Evolutionary conservation across 306 rosid species (phyloP), one percentile per base, ranked within the genome.

Genomic region (Vachellia collinsii): DNA sequence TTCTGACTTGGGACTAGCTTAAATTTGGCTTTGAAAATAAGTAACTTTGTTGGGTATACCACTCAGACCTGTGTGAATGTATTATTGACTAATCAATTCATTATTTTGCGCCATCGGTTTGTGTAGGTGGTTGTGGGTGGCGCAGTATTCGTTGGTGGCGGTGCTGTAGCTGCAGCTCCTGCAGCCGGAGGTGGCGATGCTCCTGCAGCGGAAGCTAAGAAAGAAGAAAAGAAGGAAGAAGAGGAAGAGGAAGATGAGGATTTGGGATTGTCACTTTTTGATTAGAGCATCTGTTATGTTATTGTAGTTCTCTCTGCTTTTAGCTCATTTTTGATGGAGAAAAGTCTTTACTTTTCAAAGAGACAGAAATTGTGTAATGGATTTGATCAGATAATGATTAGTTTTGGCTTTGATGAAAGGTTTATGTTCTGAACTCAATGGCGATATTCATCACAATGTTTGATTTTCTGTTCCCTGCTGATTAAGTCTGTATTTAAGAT

Each of bases 231-330:
- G 58, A 54, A 56, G 89, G 87, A 81, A 0, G 97, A 88, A 80
- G 92, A 91, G 83, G 98, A 94, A 34, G 98, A 91, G 75, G 95
- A 89, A 16, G 98, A 94, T 0, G 98, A 90, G 0, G 97, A 94
- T 37, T 20, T 94, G 90, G 97, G 98, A 61, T 71, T 94, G 50
- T 90, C 97, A 29, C 97, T 94, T 65, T 94, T 94, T 77, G 98
- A 94, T 88, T 92, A 94, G 88, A 65, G 63, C 39, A 1, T 56
- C 37, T 20, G 41, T 68, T 75, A 6, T 62, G 34, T 62, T 12
- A 29, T 29, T 71, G 74, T 58, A n/a, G 34, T 76, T 38, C 25
- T 77, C 74, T 36, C 6, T 73, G 67, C 51, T 68, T 84, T 84
- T 42, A 22, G 11, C 78, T 53, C 37, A 54, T 39, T 79, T 78